A percentile compares a stretch with the other conserved stretches of the same genome.
These are phyloP conservation scores for Crithidia bombi DNA, from an alignment of 208 protist species.

Conservation along the genomic window DNA sequence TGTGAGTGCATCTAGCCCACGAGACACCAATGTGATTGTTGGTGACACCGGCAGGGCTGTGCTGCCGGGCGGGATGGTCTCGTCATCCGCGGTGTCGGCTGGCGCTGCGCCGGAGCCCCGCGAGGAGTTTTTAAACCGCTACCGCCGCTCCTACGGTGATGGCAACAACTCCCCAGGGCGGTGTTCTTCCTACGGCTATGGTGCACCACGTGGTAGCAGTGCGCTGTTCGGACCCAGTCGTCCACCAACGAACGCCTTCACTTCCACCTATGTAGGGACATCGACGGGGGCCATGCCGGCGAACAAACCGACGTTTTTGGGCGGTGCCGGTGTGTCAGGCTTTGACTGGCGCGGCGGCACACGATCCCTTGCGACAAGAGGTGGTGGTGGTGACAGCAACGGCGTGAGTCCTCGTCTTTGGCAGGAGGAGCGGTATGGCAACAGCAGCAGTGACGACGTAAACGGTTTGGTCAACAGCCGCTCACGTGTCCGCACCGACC, in stretches of 20 bases:
- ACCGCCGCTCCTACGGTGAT: background rate
- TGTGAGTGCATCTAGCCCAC: conserved; percentile 20
- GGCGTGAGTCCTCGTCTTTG: no score
- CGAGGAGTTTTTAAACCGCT: conserved; percentile 7
- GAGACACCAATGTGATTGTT: conserved; percentile 12
- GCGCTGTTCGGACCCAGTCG: background rate
- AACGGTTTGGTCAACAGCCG: conserved; percentile 32
- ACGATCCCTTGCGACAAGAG: background rate
- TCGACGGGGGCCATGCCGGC: conserved; percentile 1
- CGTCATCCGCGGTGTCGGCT: background rate
- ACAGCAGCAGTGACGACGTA: background rate
- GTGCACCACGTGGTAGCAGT: background rate
- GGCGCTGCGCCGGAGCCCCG: background rate
- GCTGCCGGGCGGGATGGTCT: background rate
- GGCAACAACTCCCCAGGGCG: background rate
- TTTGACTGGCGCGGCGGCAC: conserved; percentile 15
- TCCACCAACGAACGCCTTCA: conserved; percentile 2
- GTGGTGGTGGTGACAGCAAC: background rate
- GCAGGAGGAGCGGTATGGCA: background rate
- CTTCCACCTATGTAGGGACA: conserved; percentile 20
- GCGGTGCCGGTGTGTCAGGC: conserved; percentile 11
- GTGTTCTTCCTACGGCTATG: background rate
- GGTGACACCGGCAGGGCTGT: conserved; percentile 20
- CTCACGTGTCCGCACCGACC: conserved; percentile 25
- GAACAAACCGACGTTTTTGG: background rate